phyloP scores from a whole-genome alignment of 2,329 filamentous ascomycete species.

The Cladosporium sp. region DNA sequence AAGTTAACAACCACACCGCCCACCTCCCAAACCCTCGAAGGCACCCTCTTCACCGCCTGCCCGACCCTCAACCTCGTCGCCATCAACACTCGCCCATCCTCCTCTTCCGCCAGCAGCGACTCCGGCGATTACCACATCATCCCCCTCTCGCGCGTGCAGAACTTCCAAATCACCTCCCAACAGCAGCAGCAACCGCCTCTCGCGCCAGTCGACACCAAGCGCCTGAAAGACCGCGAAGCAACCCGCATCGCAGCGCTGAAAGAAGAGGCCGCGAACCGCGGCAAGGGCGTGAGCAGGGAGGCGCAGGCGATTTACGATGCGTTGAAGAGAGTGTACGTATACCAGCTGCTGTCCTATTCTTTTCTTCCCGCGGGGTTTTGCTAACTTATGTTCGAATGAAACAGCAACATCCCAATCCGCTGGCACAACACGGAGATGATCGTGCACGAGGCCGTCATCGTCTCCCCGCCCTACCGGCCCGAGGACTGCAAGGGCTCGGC shows the following conservation, averaged over 20 bases:
- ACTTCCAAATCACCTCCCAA: conserved; percentile 52
- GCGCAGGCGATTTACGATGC: conserved; percentile 62
- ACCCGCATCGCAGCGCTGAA: conserved; percentile 54
- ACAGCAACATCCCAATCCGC: conserved; percentile 44
- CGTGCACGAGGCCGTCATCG: conserved; percentile 57
- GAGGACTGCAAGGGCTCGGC: conserved; percentile 49
- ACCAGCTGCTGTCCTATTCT: not conserved
- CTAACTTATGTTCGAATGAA: too few species aligned
- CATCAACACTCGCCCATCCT: conserved; percentile 49
- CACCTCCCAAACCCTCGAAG: conserved; percentile 52
- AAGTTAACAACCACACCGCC: conserved; percentile 54
- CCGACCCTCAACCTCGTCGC: conserved; percentile 58
- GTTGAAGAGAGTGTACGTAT: conserved; percentile 51
- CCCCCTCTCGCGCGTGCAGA: conserved; percentile 55
- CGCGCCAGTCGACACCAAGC: conserved; percentile 51
- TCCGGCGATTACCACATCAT: conserved; percentile 58
- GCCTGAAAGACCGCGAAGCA: conserved; percentile 52
- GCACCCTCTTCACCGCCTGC: conserved; percentile 59
- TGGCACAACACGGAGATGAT: conserved; percentile 59
- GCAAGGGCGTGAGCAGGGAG: conserved; percentile 57
- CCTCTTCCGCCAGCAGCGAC: conserved; percentile 38
- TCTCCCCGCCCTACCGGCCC: conserved; percentile 54
- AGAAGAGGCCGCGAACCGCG: conserved; percentile 54
- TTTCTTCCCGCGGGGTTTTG: not conserved
- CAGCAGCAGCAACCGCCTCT: conserved; percentile 41